Percentiles rank a stretch among this genome's conserved stretches.
These are phyloP conservation scores for Aureobasidium vineae DNA, from an alignment of 2,329 filamentous ascomycete genomes.

Conservation along the genomic window DNA sequence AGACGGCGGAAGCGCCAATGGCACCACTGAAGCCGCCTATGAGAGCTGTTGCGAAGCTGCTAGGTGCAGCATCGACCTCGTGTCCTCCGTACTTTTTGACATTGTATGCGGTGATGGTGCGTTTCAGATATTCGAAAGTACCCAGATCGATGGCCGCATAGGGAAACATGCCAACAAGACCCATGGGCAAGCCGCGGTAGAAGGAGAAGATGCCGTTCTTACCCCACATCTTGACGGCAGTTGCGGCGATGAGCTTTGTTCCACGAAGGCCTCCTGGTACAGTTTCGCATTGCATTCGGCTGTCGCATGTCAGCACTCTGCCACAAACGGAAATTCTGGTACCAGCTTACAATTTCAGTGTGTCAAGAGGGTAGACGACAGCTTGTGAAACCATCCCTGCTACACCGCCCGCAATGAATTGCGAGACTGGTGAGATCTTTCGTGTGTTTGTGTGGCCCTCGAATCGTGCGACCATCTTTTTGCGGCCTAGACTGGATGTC, in stretches of 20 bases:
- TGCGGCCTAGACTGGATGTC: conserved; percentile 58
- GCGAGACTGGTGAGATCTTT: conserved; percentile 76
- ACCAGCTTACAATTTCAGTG: conserved; percentile 63
- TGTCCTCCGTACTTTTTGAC: conserved; percentile 69
- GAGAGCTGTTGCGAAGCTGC: conserved; percentile 78
- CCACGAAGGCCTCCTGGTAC: conserved; percentile 81
- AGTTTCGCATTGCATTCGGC: conserved; percentile 89
- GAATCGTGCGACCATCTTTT: conserved; percentile 77
- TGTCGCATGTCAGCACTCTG: conserved; percentile 35
- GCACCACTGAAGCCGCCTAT: conserved; percentile 92
- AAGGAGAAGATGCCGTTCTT: conserved; percentile 72
- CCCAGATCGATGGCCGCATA: conserved; percentile 96
- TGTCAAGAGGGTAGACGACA: conserved; percentile 91
- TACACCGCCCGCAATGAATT: conserved; percentile 85
- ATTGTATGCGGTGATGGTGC: conserved; percentile 66
- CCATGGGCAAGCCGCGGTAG: conserved; percentile 92
- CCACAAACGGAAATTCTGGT: conserved; percentile 27
- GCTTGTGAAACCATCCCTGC: conserved; percentile 95
- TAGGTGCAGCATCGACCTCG: conserved; percentile 73
- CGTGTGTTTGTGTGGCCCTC: conserved; percentile 85
- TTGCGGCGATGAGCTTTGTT: conserved; percentile 76
- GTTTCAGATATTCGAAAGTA: conserved; percentile 91
- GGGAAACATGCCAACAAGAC: conserved; percentile 93
- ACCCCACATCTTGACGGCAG: conserved; percentile 81
- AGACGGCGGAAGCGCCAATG: conserved; percentile 89